phyloP scores from a whole-genome alignment of 345 rosid genomes.

The Trapa incisa region DNA sequence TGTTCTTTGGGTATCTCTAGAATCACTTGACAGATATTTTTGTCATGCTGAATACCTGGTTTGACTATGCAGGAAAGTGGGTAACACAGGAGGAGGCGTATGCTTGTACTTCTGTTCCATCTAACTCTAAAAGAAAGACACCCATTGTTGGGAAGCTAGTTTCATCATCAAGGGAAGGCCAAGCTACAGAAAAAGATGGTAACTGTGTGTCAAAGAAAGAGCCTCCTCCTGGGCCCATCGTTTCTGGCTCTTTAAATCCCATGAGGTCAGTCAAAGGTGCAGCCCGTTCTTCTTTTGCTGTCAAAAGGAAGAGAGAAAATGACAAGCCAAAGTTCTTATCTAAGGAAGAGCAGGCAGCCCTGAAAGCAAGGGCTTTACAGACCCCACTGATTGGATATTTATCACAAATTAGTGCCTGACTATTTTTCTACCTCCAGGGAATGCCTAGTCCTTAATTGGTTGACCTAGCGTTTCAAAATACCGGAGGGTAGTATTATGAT shows the following conservation, averaged over 20 bases:
- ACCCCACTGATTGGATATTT: slow-evolving; percentile 27
- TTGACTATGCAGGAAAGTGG: slow-evolving; percentile 67
- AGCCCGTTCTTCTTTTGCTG: slow-evolving; percentile 43
- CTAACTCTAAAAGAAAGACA: slow-evolving; percentile 24
- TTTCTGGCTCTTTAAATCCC: slow-evolving; percentile 52
- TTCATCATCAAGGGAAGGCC: slow-evolving; percentile 18
- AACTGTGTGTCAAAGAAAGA: slow-evolving; percentile 21
- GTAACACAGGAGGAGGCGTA: slow-evolving; percentile 85
- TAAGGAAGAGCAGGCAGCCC: slow-evolving; percentile 69
- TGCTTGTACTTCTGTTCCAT: slow-evolving; percentile 26
- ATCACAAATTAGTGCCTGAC: slow-evolving; percentile 6
- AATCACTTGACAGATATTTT: slow-evolving; percentile 2
- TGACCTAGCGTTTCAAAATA: not conserved
- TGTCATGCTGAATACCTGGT: slow-evolving; percentile 6
- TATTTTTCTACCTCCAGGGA: not conserved
- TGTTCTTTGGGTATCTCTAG: not conserved
- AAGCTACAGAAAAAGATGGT: slow-evolving; percentile 20
- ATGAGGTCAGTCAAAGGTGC: slow-evolving; percentile 57
- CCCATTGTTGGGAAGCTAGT: slow-evolving; percentile 27
- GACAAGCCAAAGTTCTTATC: slow-evolving; percentile 54
- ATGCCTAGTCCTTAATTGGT: slow-evolving; percentile 11
- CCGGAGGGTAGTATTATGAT: not conserved
- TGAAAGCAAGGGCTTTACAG: slow-evolving; percentile 83
- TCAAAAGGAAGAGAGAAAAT: slow-evolving; percentile 60
- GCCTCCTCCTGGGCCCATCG: slow-evolving; percentile 48